phyloP scores from a whole-genome alignment of 108 stramenopile species.

The Nitzschia sp. region DNA sequence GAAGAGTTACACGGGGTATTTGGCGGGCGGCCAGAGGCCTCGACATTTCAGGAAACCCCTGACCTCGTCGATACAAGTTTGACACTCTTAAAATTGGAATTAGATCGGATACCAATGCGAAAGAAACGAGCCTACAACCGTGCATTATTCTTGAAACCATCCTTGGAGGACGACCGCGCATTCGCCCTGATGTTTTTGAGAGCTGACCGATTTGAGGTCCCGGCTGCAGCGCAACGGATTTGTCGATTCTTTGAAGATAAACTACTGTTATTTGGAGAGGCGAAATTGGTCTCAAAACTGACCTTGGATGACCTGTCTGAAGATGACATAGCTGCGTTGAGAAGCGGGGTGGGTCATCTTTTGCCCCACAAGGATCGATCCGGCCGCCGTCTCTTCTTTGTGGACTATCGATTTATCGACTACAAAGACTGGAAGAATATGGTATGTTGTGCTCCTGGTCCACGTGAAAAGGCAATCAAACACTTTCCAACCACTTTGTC shows the following conservation, averaged over 20 bases:
- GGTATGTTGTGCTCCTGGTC: slow-evolving; percentile 1
- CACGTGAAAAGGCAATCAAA: not conserved
- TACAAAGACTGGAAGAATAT: slow-evolving; percentile 11
- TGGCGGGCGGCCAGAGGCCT: not conserved
- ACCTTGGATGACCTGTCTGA: slow-evolving; percentile 14
- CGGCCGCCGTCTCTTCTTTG: slow-evolving; percentile 10
- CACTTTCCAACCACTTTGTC: not conserved
- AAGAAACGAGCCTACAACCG: slow-evolving; percentile 14
- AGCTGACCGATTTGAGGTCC: slow-evolving; percentile 26
- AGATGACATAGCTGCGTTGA: not conserved
- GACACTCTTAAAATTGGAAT: not conserved
- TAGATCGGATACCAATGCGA: slow-evolving; percentile 3
- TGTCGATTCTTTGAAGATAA: slow-evolving; percentile 37
- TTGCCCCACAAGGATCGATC: slow-evolving; percentile 14
- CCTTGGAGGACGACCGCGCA: not conserved
- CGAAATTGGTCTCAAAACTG: slow-evolving; percentile 1
- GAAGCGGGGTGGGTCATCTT: slow-evolving; percentile 2
- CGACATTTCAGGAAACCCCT: not conserved
- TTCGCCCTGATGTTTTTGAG: slow-evolving; percentile 43
- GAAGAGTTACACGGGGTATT: slow-evolving; percentile 19
- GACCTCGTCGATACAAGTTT: slow-evolving; percentile 18
- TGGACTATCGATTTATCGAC: slow-evolving; percentile 3
- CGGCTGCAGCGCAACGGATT: slow-evolving; percentile 24
- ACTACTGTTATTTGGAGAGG: slow-evolving; percentile 34
- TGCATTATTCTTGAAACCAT: slow-evolving; percentile 16